Conservation (phyloP, 2,329 filamentous ascomycete genomes). For the Penicillium sp. region DNA sequence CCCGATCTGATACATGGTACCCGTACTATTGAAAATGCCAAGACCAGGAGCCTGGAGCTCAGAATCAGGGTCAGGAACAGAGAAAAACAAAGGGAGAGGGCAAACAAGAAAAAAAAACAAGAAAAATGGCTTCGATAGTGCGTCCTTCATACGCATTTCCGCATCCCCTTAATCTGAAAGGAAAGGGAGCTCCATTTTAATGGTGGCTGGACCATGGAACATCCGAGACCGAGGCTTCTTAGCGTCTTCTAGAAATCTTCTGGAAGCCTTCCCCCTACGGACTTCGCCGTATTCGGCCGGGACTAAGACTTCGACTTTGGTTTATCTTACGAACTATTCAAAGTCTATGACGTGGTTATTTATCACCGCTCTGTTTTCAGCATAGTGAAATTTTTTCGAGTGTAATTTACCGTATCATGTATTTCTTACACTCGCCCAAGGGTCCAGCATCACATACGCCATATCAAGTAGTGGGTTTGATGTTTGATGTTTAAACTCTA, state of each 20-base stretch:
- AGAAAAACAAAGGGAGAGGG: neutral
- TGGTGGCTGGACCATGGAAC: constrained; percentile 6
- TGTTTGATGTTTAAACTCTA: neutral
- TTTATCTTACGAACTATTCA: neutral
- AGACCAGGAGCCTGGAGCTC: neutral
- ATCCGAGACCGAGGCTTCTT: constrained; percentile 18
- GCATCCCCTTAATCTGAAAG: constrained; percentile 1
- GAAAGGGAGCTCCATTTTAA: neutral
- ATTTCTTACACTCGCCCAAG: neutral
- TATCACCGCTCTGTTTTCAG: constrained; percentile 8
- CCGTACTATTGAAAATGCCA: neutral
- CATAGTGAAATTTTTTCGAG: neutral
- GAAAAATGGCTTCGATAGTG: neutral
- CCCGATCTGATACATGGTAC: neutral
- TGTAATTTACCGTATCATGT: neutral
- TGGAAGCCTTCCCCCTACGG: constrained; percentile 30
- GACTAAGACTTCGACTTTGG: neutral
- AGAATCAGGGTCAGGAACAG: neutral
- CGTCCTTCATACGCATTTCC: too few species aligned
- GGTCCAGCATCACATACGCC: neutral
- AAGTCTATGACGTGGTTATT: constrained; percentile 16
- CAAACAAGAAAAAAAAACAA: neutral
- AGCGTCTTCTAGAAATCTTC: constrained; percentile 35
- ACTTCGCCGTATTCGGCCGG: constrained; percentile 6
- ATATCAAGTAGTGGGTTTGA: neutral